phyloP scores from a whole-genome alignment of 441 rosid species.

The Pelargonium fulgidum region DNA sequence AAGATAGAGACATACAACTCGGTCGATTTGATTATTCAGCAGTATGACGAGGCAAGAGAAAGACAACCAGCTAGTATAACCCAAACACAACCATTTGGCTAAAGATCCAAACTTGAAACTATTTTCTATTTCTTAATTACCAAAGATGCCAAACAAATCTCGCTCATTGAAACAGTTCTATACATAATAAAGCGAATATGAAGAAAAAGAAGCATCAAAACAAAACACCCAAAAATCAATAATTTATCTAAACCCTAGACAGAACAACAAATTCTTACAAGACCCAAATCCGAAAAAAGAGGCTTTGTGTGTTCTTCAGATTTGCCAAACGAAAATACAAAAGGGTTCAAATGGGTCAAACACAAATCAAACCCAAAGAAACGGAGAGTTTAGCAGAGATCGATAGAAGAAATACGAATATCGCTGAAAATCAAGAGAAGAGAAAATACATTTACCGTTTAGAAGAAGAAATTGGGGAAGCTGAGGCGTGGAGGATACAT shows the following conservation, averaged over 20 bases:
- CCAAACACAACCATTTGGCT: slow-evolving; percentile 5
- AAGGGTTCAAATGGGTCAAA: neutral
- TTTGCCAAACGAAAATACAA: neutral
- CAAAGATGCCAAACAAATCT: neutral
- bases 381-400: neutral
- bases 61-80: neutral
- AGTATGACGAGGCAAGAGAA: slow-evolving; percentile 4
- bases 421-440: neutral
- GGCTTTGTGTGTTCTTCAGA: neutral
- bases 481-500: slow-evolving; percentile 1
- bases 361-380: neutral
- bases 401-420: neutral
- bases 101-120: slow-evolving; percentile 3
- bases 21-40: neutral
- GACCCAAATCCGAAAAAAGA: neutral
- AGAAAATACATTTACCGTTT: neutral
- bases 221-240: neutral
- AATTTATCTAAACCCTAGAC: no score
- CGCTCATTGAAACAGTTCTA: neutral
- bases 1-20: neutral
- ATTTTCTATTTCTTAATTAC: neutral
- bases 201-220: neutral
- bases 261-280: neutral
- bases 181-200: neutral
- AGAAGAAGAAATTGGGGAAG: neutral